Evolutionary conservation across 768 basidiomycete species (phyloP), one percentile per base, ranked within the genome.

Genomic region (Russula sp.): DNA sequence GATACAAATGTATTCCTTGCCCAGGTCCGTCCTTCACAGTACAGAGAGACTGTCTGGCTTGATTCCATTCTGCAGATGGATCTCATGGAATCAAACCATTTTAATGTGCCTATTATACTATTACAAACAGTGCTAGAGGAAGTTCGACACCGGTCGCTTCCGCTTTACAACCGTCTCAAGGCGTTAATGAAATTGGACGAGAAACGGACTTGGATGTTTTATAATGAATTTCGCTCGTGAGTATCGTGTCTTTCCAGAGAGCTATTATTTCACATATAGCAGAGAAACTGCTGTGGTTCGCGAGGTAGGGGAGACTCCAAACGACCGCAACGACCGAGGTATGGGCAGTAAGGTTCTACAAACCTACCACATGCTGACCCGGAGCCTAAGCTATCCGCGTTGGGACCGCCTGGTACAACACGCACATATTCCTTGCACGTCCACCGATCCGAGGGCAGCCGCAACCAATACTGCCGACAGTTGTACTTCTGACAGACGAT

Each of bases 101-200:
- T 95, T 69, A 80, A 76, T 0, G 78, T 88, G 0, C 93, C 95
- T 0, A 85, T 98, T 58, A 87, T 99, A 59, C 77, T 99, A 27
- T 82, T 97, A 2, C 96, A 98, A 75, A 99, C 96, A 0, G 95
- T 98, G 2, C 78, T 98, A 57, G 91, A 97, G 67, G 97, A 99
- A 84, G 94, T 98, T 63, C 82, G 96, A 62, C 97, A 98, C 72
- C 83, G 97, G 20, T 94, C 91, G 1, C 76, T 98, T 31, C 96
- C 96, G 4, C 76, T 98, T 16, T 94, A 92, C 75, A 98, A 94
- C 72, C 88, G 95, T 37, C 80, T 99, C 66, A 95, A 91, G 69
- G 84, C 88, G 1, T 79, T 98, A 52, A 80, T 88, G 35, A 89
- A 85, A 65, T 83, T 86, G 67, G 96, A 98, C 61, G 93, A 92